These are phyloP conservation scores for Infundibulicybe gibba DNA, from an alignment of 768 basidiomycete species.

Conservation along the genomic window DNA sequence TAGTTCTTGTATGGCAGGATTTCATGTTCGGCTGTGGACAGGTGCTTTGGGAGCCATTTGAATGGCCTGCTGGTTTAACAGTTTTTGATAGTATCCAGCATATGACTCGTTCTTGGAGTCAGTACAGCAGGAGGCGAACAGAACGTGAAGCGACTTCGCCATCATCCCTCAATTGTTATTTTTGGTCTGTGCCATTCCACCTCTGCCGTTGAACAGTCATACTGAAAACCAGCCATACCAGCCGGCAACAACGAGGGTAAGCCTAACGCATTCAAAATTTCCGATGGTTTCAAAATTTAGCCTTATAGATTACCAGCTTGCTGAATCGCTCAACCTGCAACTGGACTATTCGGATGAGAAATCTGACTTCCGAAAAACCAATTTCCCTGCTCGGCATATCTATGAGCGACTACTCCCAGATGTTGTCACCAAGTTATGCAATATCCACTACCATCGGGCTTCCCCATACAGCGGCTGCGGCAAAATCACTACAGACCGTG, in stretches of 20 bases:
- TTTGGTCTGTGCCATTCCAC: slow-evolving; percentile 51
- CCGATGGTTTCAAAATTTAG: slow-evolving; percentile 1
- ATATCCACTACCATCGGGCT: slow-evolving; percentile 78
- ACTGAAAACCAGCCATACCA: slow-evolving; percentile 17
- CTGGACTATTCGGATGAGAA: slow-evolving; percentile 85
- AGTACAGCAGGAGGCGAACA: slow-evolving; percentile 79
- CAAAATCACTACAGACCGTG: slow-evolving; percentile 65
- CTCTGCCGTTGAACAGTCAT: too few species aligned
- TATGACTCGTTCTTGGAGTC: slow-evolving; percentile 75
- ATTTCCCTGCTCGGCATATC: slow-evolving; percentile 86
- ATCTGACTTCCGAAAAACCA: slow-evolving; percentile 81
- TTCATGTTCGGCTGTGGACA: slow-evolving; percentile 97
- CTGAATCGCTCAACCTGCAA: slow-evolving; percentile 73
- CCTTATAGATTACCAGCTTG: slow-evolving; percentile 77
- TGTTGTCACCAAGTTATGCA: slow-evolving; percentile 59
- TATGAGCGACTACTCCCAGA: slow-evolving; percentile 84
- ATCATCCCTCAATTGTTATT: slow-evolving; percentile 89
- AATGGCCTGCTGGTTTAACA: slow-evolving; percentile 1
- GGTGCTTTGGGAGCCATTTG: slow-evolving; percentile 30
- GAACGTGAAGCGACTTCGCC: slow-evolving; percentile 77
- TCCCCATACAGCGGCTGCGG: slow-evolving; percentile 87
- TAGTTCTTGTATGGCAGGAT: slow-evolving; percentile 95
- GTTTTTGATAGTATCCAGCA: slow-evolving; percentile 69
- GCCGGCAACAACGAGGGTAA: slow-evolving; percentile 81
- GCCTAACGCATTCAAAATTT: background rate